Percentiles rank a stretch among this genome's conserved stretches.
These are phyloP conservation scores for Hymenochaete sp. DNA, from an alignment of 1,284 basidiomycete genomes.

Conservation along the genomic window DNA sequence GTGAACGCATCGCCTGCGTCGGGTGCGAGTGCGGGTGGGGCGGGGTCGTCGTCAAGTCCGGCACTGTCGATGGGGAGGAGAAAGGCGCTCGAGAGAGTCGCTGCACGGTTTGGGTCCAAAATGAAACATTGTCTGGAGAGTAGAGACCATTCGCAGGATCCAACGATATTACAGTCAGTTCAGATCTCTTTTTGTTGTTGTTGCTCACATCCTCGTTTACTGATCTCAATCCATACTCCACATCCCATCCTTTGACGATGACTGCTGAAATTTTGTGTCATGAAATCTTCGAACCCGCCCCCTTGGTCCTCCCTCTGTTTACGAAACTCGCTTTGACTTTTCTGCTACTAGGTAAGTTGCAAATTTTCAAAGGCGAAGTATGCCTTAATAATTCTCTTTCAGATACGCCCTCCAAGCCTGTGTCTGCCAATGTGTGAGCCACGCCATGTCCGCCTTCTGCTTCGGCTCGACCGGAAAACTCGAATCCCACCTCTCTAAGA, in stretches of 20 bases:
- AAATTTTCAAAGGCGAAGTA: too few species aligned
- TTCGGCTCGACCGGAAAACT: slow-evolving; percentile 62
- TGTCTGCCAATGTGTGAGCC: slow-evolving; percentile 52
- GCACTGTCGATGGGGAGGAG: slow-evolving; percentile 19
- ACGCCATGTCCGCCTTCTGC: slow-evolving; percentile 60
- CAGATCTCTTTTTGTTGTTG: too few species aligned
- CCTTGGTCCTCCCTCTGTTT: too few species aligned
- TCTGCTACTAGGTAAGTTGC: too few species aligned
- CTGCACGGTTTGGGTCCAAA: slow-evolving; percentile 48
- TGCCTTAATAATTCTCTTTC: too few species aligned
- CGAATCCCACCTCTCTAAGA: slow-evolving; percentile 53
- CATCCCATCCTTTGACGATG: too few species aligned
- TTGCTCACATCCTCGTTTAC: too few species aligned
- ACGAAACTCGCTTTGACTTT: too few species aligned
- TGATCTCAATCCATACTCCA: too few species aligned
- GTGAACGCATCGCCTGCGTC: not conserved
- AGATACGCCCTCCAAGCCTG: slow-evolving; percentile 65
- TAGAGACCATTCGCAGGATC: slow-evolving; percentile 62
- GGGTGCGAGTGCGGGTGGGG: not conserved
- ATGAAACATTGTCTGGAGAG: slow-evolving; percentile 49
- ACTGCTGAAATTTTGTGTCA: too few species aligned
- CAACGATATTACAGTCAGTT: slow-evolving; percentile 64
- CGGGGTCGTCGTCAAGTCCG: not conserved
- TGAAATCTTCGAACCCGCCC: too few species aligned
- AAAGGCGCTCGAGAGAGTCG: slow-evolving; percentile 49